Conservation (phyloP, 2,329 filamentous ascomycete species). For the Sclerotinia glacialis region DNA sequence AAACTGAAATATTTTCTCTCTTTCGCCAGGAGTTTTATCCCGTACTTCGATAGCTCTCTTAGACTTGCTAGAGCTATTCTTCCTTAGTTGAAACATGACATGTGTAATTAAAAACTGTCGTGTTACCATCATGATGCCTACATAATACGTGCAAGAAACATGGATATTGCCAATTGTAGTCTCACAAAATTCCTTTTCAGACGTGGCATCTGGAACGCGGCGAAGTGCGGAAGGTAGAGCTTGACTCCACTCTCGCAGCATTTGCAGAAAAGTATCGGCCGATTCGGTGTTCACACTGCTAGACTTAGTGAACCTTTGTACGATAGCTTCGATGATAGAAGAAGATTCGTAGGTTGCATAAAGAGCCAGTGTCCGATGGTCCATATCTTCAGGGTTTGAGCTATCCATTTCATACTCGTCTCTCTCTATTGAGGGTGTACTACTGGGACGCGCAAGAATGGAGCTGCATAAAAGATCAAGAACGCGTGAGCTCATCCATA, state of each 20-base stretch:
- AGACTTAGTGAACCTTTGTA: background rate
- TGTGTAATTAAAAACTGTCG: conserved; percentile 12
- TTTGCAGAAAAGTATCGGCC: conserved; percentile 13
- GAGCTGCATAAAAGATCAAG: conserved; percentile 14
- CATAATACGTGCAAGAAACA: conserved; percentile 10
- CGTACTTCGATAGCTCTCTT: background rate
- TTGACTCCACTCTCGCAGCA: conserved; percentile 9
- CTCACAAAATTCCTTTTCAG: background rate
- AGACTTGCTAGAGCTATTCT: conserved; percentile 1
- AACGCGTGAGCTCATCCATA: conserved; percentile 17
- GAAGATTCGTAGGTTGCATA: conserved; percentile 8
- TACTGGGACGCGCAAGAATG: conserved; percentile 14
- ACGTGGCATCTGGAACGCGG: background rate
- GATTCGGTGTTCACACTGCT: conserved; percentile 3
- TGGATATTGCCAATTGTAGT: conserved; percentile 11
- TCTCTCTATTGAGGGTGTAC: conserved; percentile 13
- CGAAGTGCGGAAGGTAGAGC: conserved; percentile 16
- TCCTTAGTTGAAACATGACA: conserved; percentile 9
- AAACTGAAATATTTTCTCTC: background rate
- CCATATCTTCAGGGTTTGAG: background rate
- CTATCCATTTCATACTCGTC: conserved; percentile 14
- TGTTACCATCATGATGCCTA: conserved; percentile 13
- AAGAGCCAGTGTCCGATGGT: conserved; percentile 6
- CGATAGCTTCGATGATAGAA: conserved; percentile 11
- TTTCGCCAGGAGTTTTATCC: background rate